A percentile compares a stretch with the other conserved stretches of the same genome.
phyloP scores from a whole-genome alignment of 1,139 yeast genomes.

The Kodamaea sp. region DNA sequence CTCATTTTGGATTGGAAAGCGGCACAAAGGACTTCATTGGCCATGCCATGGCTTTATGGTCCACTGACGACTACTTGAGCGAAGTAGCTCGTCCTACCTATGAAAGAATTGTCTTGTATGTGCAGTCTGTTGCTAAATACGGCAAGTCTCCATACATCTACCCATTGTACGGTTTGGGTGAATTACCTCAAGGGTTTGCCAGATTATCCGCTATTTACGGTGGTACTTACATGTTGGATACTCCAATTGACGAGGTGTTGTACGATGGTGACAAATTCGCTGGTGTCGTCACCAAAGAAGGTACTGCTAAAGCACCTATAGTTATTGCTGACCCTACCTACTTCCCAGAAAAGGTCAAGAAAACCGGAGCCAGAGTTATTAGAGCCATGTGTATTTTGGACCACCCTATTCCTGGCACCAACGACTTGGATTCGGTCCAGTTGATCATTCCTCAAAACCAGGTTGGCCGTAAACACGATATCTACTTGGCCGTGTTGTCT shows the following conservation, averaged over 20 bases:
- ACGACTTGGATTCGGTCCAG: slow-evolving; percentile 86
- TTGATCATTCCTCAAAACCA: slow-evolving; percentile 96
- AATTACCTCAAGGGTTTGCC: slow-evolving; percentile 97
- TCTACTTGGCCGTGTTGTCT: slow-evolving; percentile 89
- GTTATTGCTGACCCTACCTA: slow-evolving; percentile 98
- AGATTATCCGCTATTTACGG: slow-evolving; percentile 96
- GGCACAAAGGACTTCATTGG: slow-evolving; percentile 97
- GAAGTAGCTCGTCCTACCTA: slow-evolving; percentile 93
- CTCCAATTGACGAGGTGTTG: slow-evolving; percentile 87
- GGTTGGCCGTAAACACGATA: slow-evolving; percentile 89
- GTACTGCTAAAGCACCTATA: slow-evolving; percentile 86
- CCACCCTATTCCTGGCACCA: slow-evolving; percentile 85
- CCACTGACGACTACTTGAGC: slow-evolving; percentile 84
- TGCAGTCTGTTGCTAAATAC: slow-evolving; percentile 88
- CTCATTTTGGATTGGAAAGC: slow-evolving; percentile 85
- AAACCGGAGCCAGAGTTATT: slow-evolving; percentile 84
- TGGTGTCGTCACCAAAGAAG: slow-evolving; percentile 90
- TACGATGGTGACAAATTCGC: slow-evolving; percentile 72
- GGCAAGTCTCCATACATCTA: slow-evolving; percentile 97
- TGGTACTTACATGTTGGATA: slow-evolving; percentile 97
- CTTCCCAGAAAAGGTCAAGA: slow-evolving; percentile 86
- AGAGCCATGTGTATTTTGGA: slow-evolving; percentile 93
- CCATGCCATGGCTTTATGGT: slow-evolving; percentile 97
- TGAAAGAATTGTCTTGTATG: slow-evolving; percentile 81
- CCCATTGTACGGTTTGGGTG: slow-evolving; percentile 96